phyloP scores from a whole-genome alignment of 2,329 filamentous ascomycete species.

The Diplodia scrobiculata region DNA sequence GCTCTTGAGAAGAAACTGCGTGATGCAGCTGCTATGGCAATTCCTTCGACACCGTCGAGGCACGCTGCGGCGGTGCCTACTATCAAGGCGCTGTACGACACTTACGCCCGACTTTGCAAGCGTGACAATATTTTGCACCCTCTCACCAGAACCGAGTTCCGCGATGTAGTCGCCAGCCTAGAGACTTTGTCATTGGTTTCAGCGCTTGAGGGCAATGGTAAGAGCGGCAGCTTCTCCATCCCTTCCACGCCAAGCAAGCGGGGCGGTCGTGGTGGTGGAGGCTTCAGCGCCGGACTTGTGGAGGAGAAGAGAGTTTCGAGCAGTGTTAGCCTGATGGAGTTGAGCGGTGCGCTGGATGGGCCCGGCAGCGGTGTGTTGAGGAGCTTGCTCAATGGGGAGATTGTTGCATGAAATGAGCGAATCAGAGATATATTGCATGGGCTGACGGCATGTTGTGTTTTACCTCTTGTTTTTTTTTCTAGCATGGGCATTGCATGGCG shows the following conservation, averaged over 20 bases:
- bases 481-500: slow-evolving; percentile 13
- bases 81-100: slow-evolving; percentile 79
- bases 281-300: slow-evolving; percentile 51
- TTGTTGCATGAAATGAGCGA: not conserved
- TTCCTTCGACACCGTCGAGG: slow-evolving; percentile 47
- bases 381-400: slow-evolving; percentile 35
- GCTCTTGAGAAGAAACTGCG: slow-evolving; percentile 79
- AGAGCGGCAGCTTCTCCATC: slow-evolving; percentile 45
- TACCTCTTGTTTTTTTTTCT: not conserved
- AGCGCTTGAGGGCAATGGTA: slow-evolving; percentile 63
- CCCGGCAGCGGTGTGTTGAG: slow-evolving; percentile 45
- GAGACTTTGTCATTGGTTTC: slow-evolving; percentile 83
- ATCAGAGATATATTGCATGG: not conserved
- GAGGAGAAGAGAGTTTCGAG: slow-evolving; percentile 81
- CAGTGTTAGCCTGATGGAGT: slow-evolving; percentile 77
- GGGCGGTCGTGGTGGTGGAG: slow-evolving; percentile 38
- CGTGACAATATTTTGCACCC: slow-evolving; percentile 87
- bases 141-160: slow-evolving; percentile 87
- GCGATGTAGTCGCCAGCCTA: slow-evolving; percentile 84
- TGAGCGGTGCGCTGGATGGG: slow-evolving; percentile 65
- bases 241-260: slow-evolving; percentile 63
- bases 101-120: slow-evolving; percentile 80
- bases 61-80: slow-evolving; percentile 67
- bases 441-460: slow-evolving; percentile 6
- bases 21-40: slow-evolving; percentile 36